Percentiles rank a stretch among this genome's conserved stretches.
phyloP scores from a whole-genome alignment of 75 land plant genomes.

The Pinus taeda region DNA sequence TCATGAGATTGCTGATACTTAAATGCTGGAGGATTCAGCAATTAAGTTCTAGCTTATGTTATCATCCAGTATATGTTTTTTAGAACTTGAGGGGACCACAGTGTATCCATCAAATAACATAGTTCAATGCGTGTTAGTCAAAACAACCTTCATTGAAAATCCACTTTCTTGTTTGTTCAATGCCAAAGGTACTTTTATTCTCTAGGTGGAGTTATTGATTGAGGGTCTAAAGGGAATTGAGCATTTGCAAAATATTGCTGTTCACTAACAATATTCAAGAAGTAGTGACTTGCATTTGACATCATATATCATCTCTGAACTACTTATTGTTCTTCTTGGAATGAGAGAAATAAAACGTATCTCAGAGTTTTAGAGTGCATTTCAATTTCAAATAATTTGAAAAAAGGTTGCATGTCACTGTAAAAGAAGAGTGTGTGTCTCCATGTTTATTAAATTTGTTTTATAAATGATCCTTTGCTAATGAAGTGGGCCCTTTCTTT shows the following conservation, averaged over 20 bases:
- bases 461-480: no score
- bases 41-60: background rate
- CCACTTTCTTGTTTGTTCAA: background rate
- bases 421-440: background rate
- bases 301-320: background rate
- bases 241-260: background rate
- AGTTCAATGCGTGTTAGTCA: background rate
- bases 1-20: background rate
- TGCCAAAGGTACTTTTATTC: background rate
- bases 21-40: background rate
- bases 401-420: background rate
- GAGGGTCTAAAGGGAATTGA: background rate
- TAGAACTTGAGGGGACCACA: background rate
- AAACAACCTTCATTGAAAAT: background rate
- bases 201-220: background rate
- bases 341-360: background rate
- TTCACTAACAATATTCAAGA: background rate
- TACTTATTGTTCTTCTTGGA: background rate
- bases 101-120: background rate
- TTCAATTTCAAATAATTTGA: background rate
- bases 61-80: background rate
- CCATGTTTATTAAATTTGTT: no score
- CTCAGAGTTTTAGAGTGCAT: background rate
- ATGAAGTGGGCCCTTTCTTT: no score
- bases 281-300: background rate